phyloP scores from a whole-genome alignment of 2,329 filamentous ascomycete species.

The Stagonosporopsis vannaccii region DNA sequence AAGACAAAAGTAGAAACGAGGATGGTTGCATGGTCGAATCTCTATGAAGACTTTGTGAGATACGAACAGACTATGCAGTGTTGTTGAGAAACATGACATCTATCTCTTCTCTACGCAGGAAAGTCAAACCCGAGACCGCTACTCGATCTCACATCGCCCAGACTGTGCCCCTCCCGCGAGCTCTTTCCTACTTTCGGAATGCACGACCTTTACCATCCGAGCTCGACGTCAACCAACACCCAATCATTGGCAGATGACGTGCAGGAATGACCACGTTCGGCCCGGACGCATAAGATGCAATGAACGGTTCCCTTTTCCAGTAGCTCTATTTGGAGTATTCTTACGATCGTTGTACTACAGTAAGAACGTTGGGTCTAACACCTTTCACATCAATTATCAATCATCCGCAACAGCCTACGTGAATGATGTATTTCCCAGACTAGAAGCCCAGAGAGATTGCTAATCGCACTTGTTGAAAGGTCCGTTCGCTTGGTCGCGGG shows the following conservation, averaged over 20 bases:
- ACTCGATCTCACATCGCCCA: not conserved
- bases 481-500: conserved; percentile 1
- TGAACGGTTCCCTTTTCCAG: not conserved
- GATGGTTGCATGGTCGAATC: not conserved
- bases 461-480: not conserved
- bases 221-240: not conserved
- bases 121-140: not conserved
- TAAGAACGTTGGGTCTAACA: not conserved
- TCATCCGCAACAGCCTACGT: too few species aligned
- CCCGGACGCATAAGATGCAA: not conserved
- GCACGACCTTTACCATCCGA: not conserved
- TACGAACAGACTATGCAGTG: not conserved
- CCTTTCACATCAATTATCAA: not conserved
- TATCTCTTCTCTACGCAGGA: not conserved
- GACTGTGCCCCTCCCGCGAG: not conserved
- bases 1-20: not conserved
- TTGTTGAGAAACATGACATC: not conserved
- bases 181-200: conserved; percentile 1
- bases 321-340: not conserved
- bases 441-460: not conserved
- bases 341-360: not conserved
- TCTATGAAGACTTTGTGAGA: too few species aligned
- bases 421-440: not conserved
- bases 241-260: not conserved
- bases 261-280: conserved; percentile 10